Evolutionary conservation across 148 eudicot species (phyloP), one percentile per base, ranked within the genome.

Genomic region (Dysphania ambrosioides): DNA sequence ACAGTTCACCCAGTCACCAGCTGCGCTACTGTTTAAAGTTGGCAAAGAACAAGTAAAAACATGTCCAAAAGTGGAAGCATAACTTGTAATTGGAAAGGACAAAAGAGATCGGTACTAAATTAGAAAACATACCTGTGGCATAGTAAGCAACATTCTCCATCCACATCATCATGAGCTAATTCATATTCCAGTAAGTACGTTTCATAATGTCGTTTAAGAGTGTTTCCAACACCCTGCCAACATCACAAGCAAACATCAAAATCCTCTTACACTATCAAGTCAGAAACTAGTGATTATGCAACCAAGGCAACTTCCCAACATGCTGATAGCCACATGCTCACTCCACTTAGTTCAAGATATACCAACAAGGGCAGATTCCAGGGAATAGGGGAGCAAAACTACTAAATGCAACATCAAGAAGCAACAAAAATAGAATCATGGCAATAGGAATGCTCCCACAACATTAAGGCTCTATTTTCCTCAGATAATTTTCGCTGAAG

Each of bases 1-100:
- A 75, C 98, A 94, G 78, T 94, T 94, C 56, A 94, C 98, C 98
- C 98, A 93, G 44, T 94, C 97, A 58, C 97, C 98, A 8, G 98
- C 97, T 57, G 97, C 97, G 51, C 97, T 91, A 94, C 98, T 94
- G 97, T 55, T 72, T 51, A 73, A 76, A 36, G 60, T 53, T 26
- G 38, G 61, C 23, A 59, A 69, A 23, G 42, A 66, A n/a, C n/a
- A n/a, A 69, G 35, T 49, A 34, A 53, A 73, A 66, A 53, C n/a
- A 62, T 32, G 68, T 31, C 44, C 26, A 19, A 38, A 29, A 8
- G 58, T 60, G 13, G 42, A 27, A 36, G 30, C 63, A 44, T 34
- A 18, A 18, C 3, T 36, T 1, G 8, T 18, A 44, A 16, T 15
- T 44, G 18, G 32, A 56, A 27, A 41, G 12, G 21, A 21, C 1